A percentile compares a stretch with the other conserved stretches of the same genome.
Conservation (phyloP, 805 yeast genomes). For the Ascoidea rubescens region DNA sequence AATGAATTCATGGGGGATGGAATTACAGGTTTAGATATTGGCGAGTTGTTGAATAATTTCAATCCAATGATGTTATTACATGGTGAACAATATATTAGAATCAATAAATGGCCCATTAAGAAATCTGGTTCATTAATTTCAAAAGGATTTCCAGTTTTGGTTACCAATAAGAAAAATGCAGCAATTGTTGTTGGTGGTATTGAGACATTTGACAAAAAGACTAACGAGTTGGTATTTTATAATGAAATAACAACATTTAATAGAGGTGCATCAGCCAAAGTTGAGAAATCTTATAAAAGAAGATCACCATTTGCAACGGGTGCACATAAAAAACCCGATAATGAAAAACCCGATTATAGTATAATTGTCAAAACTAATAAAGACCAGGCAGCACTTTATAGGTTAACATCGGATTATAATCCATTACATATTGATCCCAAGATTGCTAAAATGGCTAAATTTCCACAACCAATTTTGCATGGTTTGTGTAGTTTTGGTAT, state of each 20-base stretch:
- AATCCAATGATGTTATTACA: constrained; percentile 83
- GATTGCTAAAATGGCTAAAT: constrained; percentile 79
- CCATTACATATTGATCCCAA: constrained; percentile 92
- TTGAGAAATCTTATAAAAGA: constrained; percentile 28
- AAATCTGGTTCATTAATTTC: constrained; percentile 52
- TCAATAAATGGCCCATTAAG: constrained; percentile 69
- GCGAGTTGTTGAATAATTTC: constrained; percentile 59
- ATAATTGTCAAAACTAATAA: constrained; percentile 39
- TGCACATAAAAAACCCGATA: constrained; percentile 45
- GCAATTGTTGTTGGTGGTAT: constrained; percentile 60
- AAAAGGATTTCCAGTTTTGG: constrained; percentile 51
- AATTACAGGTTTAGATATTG: constrained; percentile 41
- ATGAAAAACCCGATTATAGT: constrained; percentile 52
- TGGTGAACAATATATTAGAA: constrained; percentile 86
- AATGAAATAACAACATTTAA: constrained; percentile 79
- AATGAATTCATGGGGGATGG: constrained; percentile 36
- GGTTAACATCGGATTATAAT: constrained; percentile 87
- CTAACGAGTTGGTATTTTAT: constrained; percentile 60
- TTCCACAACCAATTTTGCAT: constrained; percentile 78
- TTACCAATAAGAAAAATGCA: constrained; percentile 79
- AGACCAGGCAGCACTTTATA: constrained; percentile 80
- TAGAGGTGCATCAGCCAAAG: constrained; percentile 49
- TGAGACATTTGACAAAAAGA: constrained; percentile 48
- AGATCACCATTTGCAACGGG: constrained; percentile 50
- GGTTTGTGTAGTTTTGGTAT: constrained; percentile 86